Evolutionary conservation across 2,329 filamentous ascomycete species (phyloP).

Genomic region (Chaetomium sp.): DNA sequence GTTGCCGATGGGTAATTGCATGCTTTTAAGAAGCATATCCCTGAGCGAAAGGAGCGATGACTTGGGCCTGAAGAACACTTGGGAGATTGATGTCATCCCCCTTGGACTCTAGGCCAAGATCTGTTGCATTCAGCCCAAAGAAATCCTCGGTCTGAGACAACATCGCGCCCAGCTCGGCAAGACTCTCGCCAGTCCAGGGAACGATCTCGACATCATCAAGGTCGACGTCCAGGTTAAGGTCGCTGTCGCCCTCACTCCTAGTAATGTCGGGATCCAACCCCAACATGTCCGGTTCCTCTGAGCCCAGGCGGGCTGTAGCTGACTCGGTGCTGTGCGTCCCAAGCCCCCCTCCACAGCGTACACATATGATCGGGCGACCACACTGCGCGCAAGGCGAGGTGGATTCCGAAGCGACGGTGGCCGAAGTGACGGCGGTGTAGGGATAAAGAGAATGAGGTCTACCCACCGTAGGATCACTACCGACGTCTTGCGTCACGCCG

Average conservation of each 20-base stretch:
- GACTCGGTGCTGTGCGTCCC: slow-evolving; percentile 12
- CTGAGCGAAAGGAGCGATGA: neutral
- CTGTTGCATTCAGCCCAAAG: slow-evolving; percentile 10
- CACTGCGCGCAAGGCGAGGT: slow-evolving; percentile 37
- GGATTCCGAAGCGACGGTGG: slow-evolving; percentile 21
- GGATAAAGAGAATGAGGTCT: slow-evolving; percentile 31
- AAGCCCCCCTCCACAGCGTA: slow-evolving; percentile 30
- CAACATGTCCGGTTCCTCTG: slow-evolving; percentile 7
- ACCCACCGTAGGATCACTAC: slow-evolving; percentile 98
- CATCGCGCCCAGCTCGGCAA: slow-evolving; percentile 8
- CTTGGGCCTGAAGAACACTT: neutral
- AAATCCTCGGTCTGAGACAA: slow-evolving; percentile 27
- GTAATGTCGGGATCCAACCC: slow-evolving; percentile 4
- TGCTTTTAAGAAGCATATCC: neutral
- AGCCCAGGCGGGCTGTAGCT: slow-evolving; percentile 19
- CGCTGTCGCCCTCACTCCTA: neutral
- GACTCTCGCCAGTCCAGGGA: slow-evolving; percentile 8
- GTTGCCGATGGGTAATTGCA: too few species aligned
- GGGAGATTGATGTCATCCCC: slow-evolving; percentile 1
- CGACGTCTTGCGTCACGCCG: slow-evolving; percentile 94
- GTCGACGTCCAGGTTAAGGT: slow-evolving; percentile 4
- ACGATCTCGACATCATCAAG: slow-evolving; percentile 15
- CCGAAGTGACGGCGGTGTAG: slow-evolving; percentile 17
- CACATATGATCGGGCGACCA: slow-evolving; percentile 36
- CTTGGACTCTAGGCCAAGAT: slow-evolving; percentile 13